These are phyloP conservation scores for Periglandula ipomoeae DNA, from an alignment of 2,329 filamentous ascomycete genomes.

Conservation along the genomic window DNA sequence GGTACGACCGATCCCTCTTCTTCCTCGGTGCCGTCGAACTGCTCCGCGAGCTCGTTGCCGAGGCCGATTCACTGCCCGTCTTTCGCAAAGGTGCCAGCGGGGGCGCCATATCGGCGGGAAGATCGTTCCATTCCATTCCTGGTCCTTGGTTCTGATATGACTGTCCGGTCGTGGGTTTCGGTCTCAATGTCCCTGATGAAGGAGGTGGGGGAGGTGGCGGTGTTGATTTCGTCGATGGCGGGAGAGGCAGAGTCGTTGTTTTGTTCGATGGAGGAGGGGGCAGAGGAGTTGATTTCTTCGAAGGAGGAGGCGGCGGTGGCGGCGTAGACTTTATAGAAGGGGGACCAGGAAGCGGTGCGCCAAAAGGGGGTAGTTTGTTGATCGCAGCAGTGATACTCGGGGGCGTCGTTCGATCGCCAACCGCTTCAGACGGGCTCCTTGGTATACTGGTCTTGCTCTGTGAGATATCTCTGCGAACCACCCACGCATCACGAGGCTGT, in stretches of 20 bases:
- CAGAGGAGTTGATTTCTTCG: constrained; percentile 17
- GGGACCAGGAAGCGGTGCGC: not conserved
- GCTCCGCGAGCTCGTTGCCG: constrained; percentile 44
- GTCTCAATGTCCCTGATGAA: not conserved
- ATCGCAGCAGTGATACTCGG: constrained; percentile 22
- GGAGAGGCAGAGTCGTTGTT: constrained; percentile 16
- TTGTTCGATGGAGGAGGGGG: constrained; percentile 19
- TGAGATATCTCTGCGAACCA: constrained; percentile 37
- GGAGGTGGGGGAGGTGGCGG: constrained; percentile 15
- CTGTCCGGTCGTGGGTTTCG: constrained; percentile 20
- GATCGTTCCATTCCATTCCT: constrained; percentile 56
- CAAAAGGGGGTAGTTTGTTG: constrained; percentile 19
- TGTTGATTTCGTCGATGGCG: constrained; percentile 18
- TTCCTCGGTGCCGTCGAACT: constrained; percentile 42
- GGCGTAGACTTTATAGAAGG: constrained; percentile 11
- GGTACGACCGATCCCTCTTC: constrained; percentile 53
- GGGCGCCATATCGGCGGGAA: constrained; percentile 49
- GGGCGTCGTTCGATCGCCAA: constrained; percentile 9
- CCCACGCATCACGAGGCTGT: constrained; percentile 51
- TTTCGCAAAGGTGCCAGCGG: constrained; percentile 19
- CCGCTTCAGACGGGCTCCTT: not conserved
- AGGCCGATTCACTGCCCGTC: constrained; percentile 22
- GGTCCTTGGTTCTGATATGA: constrained; percentile 53
- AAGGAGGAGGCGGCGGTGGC: constrained; percentile 17
- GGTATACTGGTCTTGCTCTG: not conserved